Conservation (phyloP, 2,329 filamentous ascomycete species). For the Alternaria arbusti region DNA sequence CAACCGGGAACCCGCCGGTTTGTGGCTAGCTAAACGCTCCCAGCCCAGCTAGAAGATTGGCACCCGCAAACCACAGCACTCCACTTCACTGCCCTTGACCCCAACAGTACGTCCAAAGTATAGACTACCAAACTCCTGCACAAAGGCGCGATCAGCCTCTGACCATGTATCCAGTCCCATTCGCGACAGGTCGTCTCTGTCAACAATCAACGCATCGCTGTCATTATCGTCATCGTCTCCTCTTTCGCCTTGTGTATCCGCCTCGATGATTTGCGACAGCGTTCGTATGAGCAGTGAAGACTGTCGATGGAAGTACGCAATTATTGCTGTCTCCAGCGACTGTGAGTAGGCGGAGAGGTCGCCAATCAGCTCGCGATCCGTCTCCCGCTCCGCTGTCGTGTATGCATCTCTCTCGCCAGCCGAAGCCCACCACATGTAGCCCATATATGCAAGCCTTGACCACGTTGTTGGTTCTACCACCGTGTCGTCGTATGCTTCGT, state of each 20-base stretch:
- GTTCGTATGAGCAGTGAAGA: slow-evolving; percentile 70
- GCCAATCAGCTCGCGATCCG: slow-evolving; percentile 54
- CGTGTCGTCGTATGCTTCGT: slow-evolving; percentile 45
- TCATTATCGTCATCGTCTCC: slow-evolving; percentile 33
- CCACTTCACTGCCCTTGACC: slow-evolving; percentile 72
- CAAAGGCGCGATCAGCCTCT: slow-evolving; percentile 70
- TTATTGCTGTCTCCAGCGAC: slow-evolving; percentile 69
- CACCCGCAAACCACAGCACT: slow-evolving; percentile 75
- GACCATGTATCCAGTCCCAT: slow-evolving; percentile 85
- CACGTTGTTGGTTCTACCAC: slow-evolving; percentile 65
- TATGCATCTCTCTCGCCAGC: slow-evolving; percentile 73
- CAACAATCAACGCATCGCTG: slow-evolving; percentile 58
- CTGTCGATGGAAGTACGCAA: slow-evolving; percentile 81
- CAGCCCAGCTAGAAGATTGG: slow-evolving; percentile 30
- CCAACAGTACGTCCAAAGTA: slow-evolving; percentile 71
- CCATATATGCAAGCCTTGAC: slow-evolving; percentile 78
- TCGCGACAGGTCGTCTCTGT: slow-evolving; percentile 68
- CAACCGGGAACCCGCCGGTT: slow-evolving; percentile 9
- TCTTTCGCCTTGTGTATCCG: slow-evolving; percentile 51
- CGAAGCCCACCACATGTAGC: slow-evolving; percentile 91
- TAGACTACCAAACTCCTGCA: slow-evolving; percentile 64
- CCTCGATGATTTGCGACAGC: slow-evolving; percentile 67
- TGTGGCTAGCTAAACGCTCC: slow-evolving; percentile 1
- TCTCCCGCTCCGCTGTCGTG: slow-evolving; percentile 61
- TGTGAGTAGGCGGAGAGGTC: slow-evolving; percentile 54